These are phyloP conservation scores for Beauveria pseudobassiana DNA, from an alignment of 2,329 filamentous ascomycete genomes.

Conservation along the genomic window DNA sequence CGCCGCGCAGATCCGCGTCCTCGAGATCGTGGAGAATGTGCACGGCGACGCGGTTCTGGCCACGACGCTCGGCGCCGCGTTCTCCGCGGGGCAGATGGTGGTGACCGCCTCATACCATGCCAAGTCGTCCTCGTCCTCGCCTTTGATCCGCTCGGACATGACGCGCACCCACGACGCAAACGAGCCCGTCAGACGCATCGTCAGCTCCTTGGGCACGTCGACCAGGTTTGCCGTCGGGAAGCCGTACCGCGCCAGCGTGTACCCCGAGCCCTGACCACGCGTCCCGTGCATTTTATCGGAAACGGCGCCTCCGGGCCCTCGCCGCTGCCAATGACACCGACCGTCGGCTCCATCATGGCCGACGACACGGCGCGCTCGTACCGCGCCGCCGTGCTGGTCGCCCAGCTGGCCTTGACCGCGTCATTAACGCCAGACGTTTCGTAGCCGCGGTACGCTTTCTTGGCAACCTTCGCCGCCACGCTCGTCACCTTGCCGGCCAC, in stretches of 20 bases:
- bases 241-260: conserved; percentile 31
- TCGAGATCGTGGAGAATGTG: conserved; percentile 48
- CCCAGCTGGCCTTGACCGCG: conserved; percentile 24
- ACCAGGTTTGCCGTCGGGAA: conserved; percentile 48
- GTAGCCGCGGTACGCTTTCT: conserved; percentile 31
- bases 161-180: conserved; percentile 58
- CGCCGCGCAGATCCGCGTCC: conserved; percentile 31
- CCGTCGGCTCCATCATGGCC: conserved; percentile 24
- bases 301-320: conserved; percentile 46
- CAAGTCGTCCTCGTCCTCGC: conserved; percentile 19
- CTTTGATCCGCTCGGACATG: conserved; percentile 16
- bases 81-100: conserved; percentile 43
- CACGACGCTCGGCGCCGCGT: conserved; percentile 37
- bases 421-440: conserved; percentile 20
- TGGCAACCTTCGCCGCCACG: conserved; percentile 29
- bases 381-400: conserved; percentile 28
- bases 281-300: conserved; percentile 44
- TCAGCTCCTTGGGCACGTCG: conserved; percentile 44
- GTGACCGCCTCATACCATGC: conserved; percentile 56
- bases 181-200: conserved; percentile 48
- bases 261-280: conserved; percentile 38
- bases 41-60: conserved; percentile 42
- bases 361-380: conserved; percentile 30
- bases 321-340: conserved; percentile 38
- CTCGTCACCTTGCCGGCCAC: conserved; percentile 28